Evolutionary conservation across 768 basidiomycete species (phyloP).

Genomic region (Tricholomella constricta): DNA sequence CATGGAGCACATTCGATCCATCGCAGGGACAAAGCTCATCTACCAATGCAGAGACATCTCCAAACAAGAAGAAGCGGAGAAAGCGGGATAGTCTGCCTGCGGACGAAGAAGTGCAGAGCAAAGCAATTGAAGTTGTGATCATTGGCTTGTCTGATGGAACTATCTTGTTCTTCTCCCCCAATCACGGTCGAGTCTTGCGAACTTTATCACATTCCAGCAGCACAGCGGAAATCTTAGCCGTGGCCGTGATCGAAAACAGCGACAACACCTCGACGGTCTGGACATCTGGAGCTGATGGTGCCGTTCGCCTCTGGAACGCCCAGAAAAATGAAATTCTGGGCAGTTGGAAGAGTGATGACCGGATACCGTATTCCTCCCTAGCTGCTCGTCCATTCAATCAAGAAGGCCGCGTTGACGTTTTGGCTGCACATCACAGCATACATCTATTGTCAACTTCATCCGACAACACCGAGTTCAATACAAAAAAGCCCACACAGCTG

Average conservation of each 20-base stretch:
- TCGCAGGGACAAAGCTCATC: conserved; percentile 24
- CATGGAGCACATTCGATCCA: conserved; percentile 49
- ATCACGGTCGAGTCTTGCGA: conserved; percentile 54
- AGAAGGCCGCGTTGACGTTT: conserved; percentile 45
- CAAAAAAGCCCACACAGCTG: conserved; percentile 45
- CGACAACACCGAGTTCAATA: conserved; percentile 25
- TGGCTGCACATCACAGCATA: conserved; percentile 64
- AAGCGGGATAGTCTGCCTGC: conserved; percentile 36
- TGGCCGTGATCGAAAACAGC: conserved; percentile 35
- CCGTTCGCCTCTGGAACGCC: conserved; percentile 59
- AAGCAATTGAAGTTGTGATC: conserved; percentile 45
- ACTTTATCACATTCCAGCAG: conserved; percentile 59
- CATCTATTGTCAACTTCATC: conserved; percentile 46
- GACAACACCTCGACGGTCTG: conserved; percentile 42
- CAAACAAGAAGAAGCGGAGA: conserved; percentile 58
- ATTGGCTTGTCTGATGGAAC: conserved; percentile 64
- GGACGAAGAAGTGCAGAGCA: conserved; percentile 24
- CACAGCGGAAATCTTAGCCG: conserved; percentile 52
- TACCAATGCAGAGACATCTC: conserved; percentile 31
- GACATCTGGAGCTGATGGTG: conserved; percentile 61
- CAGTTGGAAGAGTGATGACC: conserved; percentile 59
- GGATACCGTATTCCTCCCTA: conserved; percentile 58
- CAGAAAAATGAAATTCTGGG: conserved; percentile 48
- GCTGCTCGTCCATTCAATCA: conserved; percentile 41
- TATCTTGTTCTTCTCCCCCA: conserved; percentile 62